These are phyloP conservation scores for Rhizopogon sp. DNA, from an alignment of 768 basidiomycete genomes.

Conservation along the genomic window DNA sequence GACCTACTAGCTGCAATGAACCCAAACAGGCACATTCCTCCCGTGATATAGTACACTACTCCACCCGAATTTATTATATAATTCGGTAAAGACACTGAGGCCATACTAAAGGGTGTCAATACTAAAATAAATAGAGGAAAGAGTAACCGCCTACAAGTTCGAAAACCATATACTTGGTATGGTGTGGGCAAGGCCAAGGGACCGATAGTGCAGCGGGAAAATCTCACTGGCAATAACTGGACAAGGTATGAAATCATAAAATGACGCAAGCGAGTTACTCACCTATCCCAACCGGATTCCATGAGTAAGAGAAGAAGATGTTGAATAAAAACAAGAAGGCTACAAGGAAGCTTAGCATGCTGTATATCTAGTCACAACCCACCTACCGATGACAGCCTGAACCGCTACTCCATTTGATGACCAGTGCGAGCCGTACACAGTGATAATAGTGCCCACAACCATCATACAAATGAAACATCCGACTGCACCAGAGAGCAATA, in stretches of 20 bases:
- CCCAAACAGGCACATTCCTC: conserved; percentile 16
- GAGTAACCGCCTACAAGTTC: conserved; percentile 22
- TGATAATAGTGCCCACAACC: conserved; percentile 24
- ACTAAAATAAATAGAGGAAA: background rate
- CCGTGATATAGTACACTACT: conserved; percentile 24
- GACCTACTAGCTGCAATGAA: conserved; percentile 25
- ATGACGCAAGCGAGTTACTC: background rate
- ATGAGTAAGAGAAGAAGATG: conserved; percentile 30
- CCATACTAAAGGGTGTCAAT: conserved; percentile 11
- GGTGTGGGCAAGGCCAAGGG: conserved; percentile 35
- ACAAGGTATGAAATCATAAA: conserved; percentile 4
- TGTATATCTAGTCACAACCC: conserved; percentile 10
- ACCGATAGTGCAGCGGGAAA: conserved; percentile 35
- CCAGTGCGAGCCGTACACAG: conserved; percentile 24
- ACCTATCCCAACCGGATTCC: conserved; percentile 27
- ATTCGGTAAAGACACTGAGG: conserved; percentile 23
- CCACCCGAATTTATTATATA: conserved; percentile 13
- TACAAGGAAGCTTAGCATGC: conserved; percentile 12
- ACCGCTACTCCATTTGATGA: conserved; percentile 20
- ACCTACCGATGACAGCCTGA: conserved; percentile 23
- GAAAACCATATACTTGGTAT: conserved; percentile 37
- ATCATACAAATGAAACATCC: conserved; percentile 27
- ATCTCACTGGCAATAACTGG: conserved; percentile 35
- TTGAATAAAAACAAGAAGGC: conserved; percentile 36
- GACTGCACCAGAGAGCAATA: conserved; percentile 33